These are phyloP conservation scores for Tagetes erecta DNA, from an alignment of 129 eudicot species.

Conservation along the genomic window DNA sequence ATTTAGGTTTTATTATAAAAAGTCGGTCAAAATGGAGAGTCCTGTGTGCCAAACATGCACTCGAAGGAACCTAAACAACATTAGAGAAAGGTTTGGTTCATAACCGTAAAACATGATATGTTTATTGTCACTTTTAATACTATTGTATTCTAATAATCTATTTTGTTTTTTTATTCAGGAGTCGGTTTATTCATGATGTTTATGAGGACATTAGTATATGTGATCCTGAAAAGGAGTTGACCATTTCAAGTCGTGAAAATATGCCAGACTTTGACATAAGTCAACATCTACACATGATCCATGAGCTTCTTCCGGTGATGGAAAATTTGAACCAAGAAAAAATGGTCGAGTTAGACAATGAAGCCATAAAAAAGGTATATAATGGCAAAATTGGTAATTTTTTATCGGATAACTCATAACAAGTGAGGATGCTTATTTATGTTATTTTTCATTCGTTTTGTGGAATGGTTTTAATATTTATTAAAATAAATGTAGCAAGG, in stretches of 20 bases:
- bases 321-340: slow-evolving; percentile 53
- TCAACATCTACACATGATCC: slow-evolving; percentile 54
- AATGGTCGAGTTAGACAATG: slow-evolving; percentile 50
- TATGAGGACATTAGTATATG: slow-evolving; percentile 1
- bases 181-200: not conserved
- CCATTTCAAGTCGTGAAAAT: slow-evolving; percentile 20
- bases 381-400: too few relatives aligned
- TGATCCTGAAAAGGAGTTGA: not conserved
- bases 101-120: too few relatives aligned
- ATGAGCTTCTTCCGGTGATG: slow-evolving; percentile 68
- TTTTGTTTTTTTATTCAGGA: slow-evolving; percentile 51
- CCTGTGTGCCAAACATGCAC: not conserved
- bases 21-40: too few relatives aligned
- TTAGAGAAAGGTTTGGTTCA: too few relatives aligned
- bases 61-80: not conserved
- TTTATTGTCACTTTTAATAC: not conserved
- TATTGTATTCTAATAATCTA: not conserved
- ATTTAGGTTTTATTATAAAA: not conserved
- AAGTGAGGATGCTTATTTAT: too few relatives aligned
- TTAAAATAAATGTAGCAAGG: too few relatives aligned
- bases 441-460: too few relatives aligned
- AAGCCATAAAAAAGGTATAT: slow-evolving; percentile 63
- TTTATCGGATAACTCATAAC: too few relatives aligned
- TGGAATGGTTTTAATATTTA: too few relatives aligned
- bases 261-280: slow-evolving; percentile 38